Percentiles rank a stretch among this genome's conserved stretches.
Evolutionary conservation across 2,329 filamentous ascomycete genomes (phyloP).

Genomic region (Karstenula rhodostoma): DNA sequence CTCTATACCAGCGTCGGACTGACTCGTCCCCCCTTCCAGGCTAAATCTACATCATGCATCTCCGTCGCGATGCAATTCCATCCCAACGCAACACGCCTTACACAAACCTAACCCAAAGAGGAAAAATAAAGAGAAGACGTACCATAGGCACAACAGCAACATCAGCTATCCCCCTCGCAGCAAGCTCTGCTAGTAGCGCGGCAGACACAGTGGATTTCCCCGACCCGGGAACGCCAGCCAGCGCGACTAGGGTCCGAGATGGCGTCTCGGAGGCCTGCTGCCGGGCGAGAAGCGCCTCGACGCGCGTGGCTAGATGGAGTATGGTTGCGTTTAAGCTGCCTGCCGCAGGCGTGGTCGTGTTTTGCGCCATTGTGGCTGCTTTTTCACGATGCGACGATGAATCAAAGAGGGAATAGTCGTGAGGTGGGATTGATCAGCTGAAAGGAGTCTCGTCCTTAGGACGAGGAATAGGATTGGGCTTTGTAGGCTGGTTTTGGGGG

Average conservation of each 20-base stretch:
- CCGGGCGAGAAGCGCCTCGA: background rate
- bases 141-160: constrained; percentile 38
- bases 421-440: background rate
- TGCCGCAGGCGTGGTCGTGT: background rate
- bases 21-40: too few relatives aligned
- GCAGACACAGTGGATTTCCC: constrained; percentile 38
- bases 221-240: constrained; percentile 39
- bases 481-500: background rate
- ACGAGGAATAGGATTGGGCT: background rate
- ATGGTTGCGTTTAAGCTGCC: background rate
- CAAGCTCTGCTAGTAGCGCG: constrained; percentile 31
- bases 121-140: constrained; percentile 2
- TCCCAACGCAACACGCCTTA: too few relatives aligned
- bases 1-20: too few relatives aligned
- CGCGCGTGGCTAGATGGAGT: constrained; percentile 7
- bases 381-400: background rate
- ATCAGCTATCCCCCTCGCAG: constrained; percentile 25
- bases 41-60: too few relatives aligned
- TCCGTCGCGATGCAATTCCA: too few relatives aligned
- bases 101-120: too few relatives aligned
- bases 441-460: background rate
- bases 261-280: constrained; percentile 27
- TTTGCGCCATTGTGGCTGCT: background rate
- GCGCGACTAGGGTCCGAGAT: constrained; percentile 34
- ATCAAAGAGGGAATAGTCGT: background rate